These are phyloP conservation scores for Novymonas esmeraldas DNA, from an alignment of 208 protist species.

Conservation along the genomic window DNA sequence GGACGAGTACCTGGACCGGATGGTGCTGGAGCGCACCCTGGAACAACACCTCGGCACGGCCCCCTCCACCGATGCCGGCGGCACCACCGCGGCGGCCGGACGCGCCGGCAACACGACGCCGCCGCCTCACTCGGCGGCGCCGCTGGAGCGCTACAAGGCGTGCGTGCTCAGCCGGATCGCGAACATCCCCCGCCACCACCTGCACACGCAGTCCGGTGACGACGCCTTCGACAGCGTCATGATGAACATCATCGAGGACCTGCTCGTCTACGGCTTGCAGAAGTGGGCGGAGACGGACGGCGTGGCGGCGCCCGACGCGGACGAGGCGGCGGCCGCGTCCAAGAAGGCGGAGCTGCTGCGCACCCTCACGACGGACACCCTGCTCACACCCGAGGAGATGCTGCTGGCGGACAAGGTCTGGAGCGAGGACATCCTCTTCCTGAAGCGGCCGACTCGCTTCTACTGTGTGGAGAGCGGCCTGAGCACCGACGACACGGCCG, in stretches of 20 bases:
- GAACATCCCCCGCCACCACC: slow-evolving; percentile 30
- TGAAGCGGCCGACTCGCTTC: slow-evolving; percentile 78
- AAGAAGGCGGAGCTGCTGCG: slow-evolving; percentile 4
- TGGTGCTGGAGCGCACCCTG: slow-evolving; percentile 67
- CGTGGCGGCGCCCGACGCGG: neutral
- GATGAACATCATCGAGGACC: slow-evolving; percentile 76
- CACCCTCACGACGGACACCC: slow-evolving; percentile 26
- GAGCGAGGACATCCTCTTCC: slow-evolving; percentile 62
- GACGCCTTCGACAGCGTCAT: slow-evolving; percentile 66
- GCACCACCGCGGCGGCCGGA: too few relatives aligned
- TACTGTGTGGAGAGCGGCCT: slow-evolving; percentile 63
- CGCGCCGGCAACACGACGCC: neutral
- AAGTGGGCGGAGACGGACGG: slow-evolving; percentile 25
- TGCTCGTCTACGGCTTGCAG: slow-evolving; percentile 43
- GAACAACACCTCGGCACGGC: slow-evolving; percentile 21
- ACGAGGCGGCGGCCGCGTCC: slow-evolving; percentile 14
- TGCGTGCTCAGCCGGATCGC: slow-evolving; percentile 35
- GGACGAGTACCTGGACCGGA: slow-evolving; percentile 88
- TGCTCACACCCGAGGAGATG: slow-evolving; percentile 55
- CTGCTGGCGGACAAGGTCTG: slow-evolving; percentile 70
- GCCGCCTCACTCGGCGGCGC: neutral
- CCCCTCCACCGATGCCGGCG: neutral
- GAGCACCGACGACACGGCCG: slow-evolving; percentile 48
- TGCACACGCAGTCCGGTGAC: slow-evolving; percentile 75
- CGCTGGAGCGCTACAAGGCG: slow-evolving; percentile 25